Conservation (phyloP, 257 asterid genomes). For the Solanum neorickii region DNA sequence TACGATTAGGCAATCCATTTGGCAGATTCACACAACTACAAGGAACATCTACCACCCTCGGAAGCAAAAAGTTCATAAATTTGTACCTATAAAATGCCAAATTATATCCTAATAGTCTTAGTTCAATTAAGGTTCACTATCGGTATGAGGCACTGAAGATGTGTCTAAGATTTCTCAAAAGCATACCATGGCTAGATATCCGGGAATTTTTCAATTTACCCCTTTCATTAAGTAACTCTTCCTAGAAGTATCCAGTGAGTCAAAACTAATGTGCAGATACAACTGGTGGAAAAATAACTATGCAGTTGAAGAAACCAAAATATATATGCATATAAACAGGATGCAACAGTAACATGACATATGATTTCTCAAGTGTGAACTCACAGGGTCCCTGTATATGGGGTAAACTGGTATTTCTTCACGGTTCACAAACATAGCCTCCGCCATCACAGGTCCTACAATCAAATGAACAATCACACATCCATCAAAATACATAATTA, state of each 20-base stretch:
- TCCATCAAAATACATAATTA: not conserved
- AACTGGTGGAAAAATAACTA: not conserved
- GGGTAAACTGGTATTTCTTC: slow-evolving; percentile 93
- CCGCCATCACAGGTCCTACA: slow-evolving; percentile 95
- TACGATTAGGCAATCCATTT: not conserved
- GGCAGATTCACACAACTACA: not conserved
- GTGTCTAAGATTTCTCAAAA: not conserved
- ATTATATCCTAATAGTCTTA: not conserved
- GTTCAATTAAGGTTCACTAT: not conserved
- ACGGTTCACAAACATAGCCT: slow-evolving; percentile 92
- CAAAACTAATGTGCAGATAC: not conserved
- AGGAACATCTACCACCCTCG: not conserved
- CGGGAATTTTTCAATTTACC: not conserved
- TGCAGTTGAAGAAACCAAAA: not conserved
- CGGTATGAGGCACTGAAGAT: not conserved
- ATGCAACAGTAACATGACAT: not conserved
- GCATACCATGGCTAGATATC: not conserved
- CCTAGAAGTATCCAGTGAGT: not conserved
- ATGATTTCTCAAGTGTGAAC: slow-evolving; percentile 7
- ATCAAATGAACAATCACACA: not conserved
- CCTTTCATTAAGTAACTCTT: not conserved
- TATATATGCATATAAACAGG: not conserved
- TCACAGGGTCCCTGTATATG: slow-evolving; percentile 91
- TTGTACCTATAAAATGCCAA: not conserved
- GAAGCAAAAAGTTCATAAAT: not conserved